Conservation (phyloP, 2,329 filamentous ascomycete species). For the Aspergillus calidoustus region DNA sequence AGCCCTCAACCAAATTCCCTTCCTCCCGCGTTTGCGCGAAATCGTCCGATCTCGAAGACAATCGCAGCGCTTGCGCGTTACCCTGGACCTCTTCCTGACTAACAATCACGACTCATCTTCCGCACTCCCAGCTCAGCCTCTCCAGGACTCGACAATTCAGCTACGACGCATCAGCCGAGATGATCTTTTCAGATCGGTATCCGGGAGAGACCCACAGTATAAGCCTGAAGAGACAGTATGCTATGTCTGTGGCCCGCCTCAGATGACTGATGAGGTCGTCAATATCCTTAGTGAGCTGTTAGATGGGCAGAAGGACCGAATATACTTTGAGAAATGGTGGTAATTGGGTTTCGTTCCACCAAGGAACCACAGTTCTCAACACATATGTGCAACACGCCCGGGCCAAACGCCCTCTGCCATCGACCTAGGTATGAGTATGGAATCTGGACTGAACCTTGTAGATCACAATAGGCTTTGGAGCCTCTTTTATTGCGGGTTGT, state of each 20-base stretch:
- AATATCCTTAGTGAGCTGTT: constrained; percentile 42
- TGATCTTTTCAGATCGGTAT: constrained; percentile 42
- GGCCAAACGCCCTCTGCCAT: background rate
- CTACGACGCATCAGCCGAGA: constrained; percentile 39
- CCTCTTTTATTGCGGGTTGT: too few relatives aligned
- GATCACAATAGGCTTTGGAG: too few relatives aligned
- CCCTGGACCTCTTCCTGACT: constrained; percentile 43
- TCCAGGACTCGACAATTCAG: constrained; percentile 34
- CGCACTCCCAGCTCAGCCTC: constrained; percentile 16
- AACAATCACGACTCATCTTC: constrained; percentile 22
- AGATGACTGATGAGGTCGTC: constrained; percentile 71
- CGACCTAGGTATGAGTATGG: too few relatives aligned
- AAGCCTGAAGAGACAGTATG: constrained; percentile 52
- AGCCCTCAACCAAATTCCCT: constrained; percentile 47
- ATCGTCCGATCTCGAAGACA: constrained; percentile 38
- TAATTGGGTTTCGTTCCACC: constrained; percentile 32
- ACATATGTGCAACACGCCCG: background rate
- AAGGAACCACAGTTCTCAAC: background rate
- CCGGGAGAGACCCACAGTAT: constrained; percentile 34
- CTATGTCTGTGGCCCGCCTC: constrained; percentile 70
- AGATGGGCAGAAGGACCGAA: constrained; percentile 52
- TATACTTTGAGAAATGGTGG: constrained; percentile 70
- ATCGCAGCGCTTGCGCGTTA: constrained; percentile 33
- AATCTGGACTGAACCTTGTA: too few relatives aligned
- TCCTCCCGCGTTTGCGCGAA: constrained; percentile 51